Evolutionary conservation across 2,329 filamentous ascomycete genomes (phyloP).

Genomic region (Plectosphaerella sp.): DNA sequence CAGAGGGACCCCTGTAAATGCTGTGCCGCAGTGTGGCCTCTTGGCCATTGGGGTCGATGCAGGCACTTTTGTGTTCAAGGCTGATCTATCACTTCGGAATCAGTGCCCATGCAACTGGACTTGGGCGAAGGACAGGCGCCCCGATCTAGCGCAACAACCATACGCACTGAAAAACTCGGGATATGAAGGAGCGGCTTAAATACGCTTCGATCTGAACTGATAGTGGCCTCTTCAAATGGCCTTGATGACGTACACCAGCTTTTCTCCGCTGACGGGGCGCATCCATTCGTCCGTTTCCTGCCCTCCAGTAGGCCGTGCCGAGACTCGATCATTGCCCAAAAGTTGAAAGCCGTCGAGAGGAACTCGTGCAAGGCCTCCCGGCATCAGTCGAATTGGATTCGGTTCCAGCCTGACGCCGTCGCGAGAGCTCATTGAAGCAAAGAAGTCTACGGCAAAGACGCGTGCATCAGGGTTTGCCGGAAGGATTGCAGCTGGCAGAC

Average conservation of each 20-base stretch:
- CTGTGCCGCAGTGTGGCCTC: too few relatives aligned
- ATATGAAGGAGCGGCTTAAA: too few relatives aligned
- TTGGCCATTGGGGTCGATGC: too few relatives aligned
- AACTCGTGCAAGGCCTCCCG: slow-evolving; percentile 21
- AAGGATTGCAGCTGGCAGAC: neutral
- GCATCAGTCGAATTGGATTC: slow-evolving; percentile 25
- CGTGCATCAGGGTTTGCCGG: slow-evolving; percentile 17
- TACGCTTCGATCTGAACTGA: too few relatives aligned
- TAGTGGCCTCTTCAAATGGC: too few relatives aligned
- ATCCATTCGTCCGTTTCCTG: slow-evolving; percentile 22
- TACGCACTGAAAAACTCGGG: too few relatives aligned
- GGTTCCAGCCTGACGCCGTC: slow-evolving; percentile 14
- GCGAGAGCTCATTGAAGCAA: slow-evolving; percentile 22
- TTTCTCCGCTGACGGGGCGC: slow-evolving; percentile 34
- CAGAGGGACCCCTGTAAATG: too few relatives aligned
- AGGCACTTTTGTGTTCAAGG: too few relatives aligned
- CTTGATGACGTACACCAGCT: slow-evolving; percentile 22
- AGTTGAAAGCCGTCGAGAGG: slow-evolving; percentile 20
- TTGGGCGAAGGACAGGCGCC: too few relatives aligned
- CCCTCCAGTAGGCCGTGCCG: slow-evolving; percentile 3
- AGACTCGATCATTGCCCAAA: slow-evolving; percentile 18
- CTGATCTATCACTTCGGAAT: too few relatives aligned
- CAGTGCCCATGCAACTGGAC: too few relatives aligned
- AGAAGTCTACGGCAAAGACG: slow-evolving; percentile 28
- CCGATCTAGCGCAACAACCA: too few relatives aligned